Conservation (phyloP, 352 stramenopile genomes). For the Globisporangium abappressorium region DNA sequence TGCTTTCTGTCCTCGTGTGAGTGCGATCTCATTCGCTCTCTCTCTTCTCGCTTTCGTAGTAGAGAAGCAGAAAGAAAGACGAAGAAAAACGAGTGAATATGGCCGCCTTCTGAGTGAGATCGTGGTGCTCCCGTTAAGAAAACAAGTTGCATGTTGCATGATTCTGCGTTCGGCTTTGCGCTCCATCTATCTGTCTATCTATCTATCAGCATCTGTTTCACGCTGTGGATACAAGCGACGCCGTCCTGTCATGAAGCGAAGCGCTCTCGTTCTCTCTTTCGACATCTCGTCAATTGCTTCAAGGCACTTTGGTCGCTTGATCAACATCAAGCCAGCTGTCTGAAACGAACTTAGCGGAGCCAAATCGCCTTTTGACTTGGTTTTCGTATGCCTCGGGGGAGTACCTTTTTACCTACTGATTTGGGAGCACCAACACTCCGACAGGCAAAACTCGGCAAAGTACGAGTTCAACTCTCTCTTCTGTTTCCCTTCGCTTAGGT, state of each 20-base stretch:
- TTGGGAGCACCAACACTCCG: background rate
- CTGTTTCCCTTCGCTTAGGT: slow-evolving; percentile 1
- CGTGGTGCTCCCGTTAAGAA: background rate
- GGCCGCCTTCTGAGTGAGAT: background rate
- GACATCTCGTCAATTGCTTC: background rate
- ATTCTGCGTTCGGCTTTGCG: background rate
- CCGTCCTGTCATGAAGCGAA: background rate
- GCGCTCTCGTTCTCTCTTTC: background rate
- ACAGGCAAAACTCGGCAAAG: background rate
- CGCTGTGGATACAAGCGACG: background rate
- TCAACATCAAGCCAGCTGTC: background rate
- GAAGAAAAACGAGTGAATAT: background rate
- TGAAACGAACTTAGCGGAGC: too few species aligned
- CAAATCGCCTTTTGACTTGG: background rate
- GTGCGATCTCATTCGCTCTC: background rate
- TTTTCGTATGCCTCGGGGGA: background rate
- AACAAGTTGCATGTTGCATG: slow-evolving; percentile 5
- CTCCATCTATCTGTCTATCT: background rate
- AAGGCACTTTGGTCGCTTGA: background rate
- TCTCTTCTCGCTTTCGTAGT: background rate
- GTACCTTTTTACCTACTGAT: background rate
- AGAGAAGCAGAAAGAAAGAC: background rate
- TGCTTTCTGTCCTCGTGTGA: background rate
- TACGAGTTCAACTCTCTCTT: background rate
- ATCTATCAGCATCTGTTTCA: background rate